Evolutionary conservation across 208 protist species (phyloP).

Genomic region (Tritrichomonas musculus): DNA sequence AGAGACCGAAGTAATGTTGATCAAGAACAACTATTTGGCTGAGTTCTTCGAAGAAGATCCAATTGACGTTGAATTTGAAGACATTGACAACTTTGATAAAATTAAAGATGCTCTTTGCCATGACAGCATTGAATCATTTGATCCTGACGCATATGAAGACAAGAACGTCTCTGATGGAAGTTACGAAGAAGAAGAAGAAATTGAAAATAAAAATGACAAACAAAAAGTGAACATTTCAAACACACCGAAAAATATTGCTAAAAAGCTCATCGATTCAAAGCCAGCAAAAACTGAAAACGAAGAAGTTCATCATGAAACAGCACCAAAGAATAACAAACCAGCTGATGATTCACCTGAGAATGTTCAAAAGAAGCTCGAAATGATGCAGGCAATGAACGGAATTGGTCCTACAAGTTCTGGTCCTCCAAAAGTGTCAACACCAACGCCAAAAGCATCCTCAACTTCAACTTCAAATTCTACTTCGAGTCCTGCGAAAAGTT

Average conservation of each 20-base stretch:
- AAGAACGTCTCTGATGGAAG: not conserved
- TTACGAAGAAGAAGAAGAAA: not conserved
- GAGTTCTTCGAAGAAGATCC: not conserved
- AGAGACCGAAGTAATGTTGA: not conserved
- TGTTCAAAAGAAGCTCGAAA: too few relatives aligned
- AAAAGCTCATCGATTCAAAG: not conserved
- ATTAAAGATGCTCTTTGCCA: not conserved
- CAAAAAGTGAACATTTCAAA: not conserved
- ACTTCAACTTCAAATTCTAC: too few relatives aligned
- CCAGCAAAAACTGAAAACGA: not conserved
- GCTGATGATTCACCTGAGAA: not conserved
- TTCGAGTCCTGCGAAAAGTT: too few relatives aligned
- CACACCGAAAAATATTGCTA: not conserved
- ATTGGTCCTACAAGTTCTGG: too few relatives aligned
- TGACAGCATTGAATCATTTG: not conserved
- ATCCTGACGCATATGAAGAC: not conserved
- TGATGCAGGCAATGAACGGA: too few relatives aligned
- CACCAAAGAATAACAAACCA: not conserved
- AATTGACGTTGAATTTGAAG: not conserved
- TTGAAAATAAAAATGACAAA: not conserved
- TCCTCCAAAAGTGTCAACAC: too few relatives aligned
- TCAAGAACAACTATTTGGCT: not conserved
- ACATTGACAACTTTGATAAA: not conserved
- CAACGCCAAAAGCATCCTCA: too few relatives aligned
- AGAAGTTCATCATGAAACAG: not conserved